These are phyloP conservation scores for Favolaschia claudopus DNA, from an alignment of 768 basidiomycete genomes.

Conservation along the genomic window DNA sequence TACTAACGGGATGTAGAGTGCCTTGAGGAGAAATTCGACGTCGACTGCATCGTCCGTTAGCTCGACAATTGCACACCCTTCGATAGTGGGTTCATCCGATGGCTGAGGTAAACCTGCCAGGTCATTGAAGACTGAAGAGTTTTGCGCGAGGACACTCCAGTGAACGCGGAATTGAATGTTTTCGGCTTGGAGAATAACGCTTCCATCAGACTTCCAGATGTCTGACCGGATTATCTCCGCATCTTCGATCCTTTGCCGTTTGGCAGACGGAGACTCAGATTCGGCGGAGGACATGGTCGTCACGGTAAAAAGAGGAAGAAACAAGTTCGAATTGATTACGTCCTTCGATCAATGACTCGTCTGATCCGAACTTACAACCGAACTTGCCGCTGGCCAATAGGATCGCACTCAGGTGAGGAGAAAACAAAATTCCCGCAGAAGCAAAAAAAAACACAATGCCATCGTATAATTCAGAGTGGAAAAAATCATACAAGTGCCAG, in stretches of 20 bases:
- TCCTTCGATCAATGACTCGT: too few relatives aligned
- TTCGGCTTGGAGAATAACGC: constrained; percentile 26
- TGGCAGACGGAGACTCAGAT: background rate
- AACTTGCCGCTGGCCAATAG: too few relatives aligned
- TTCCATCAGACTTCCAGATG: constrained; percentile 31
- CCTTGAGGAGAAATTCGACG: constrained; percentile 14
- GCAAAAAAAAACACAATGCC: too few relatives aligned
- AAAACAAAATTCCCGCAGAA: too few relatives aligned
- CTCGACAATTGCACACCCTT: constrained; percentile 26
- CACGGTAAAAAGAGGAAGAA: too few relatives aligned
- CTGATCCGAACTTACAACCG: too few relatives aligned
- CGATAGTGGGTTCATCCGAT: constrained; percentile 13
- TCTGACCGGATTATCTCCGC: constrained; percentile 12
- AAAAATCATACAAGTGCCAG: too few relatives aligned
- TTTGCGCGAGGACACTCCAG: constrained; percentile 23
- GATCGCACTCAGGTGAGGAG: too few relatives aligned
- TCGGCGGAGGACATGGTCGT: constrained; percentile 6
- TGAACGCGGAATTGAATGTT: constrained; percentile 31
- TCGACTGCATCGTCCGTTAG: constrained; percentile 21
- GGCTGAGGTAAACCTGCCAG: constrained; percentile 20
- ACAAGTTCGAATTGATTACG: too few relatives aligned
- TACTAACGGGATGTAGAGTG: constrained; percentile 25
- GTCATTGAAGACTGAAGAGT: constrained; percentile 27
- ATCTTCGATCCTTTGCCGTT: background rate
- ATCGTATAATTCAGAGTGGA: too few relatives aligned